These are phyloP conservation scores for Volvox reticuliferus DNA, from an alignment of 139 green algal genomes.

Conservation along the genomic window DNA sequence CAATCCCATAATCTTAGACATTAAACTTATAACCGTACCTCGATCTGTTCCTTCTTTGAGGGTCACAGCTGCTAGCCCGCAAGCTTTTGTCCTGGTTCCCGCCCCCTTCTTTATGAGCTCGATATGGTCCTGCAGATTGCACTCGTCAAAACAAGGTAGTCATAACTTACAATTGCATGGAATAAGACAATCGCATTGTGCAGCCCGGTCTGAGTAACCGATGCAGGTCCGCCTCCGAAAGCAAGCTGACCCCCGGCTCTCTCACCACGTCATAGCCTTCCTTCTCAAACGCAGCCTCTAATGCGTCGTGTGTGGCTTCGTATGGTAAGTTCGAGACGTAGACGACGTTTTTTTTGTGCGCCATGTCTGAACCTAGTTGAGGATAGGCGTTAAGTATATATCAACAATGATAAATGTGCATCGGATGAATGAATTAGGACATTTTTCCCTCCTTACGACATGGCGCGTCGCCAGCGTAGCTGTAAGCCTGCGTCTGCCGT, in stretches of 20 bases:
- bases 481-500: no score
- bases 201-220: not conserved
- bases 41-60: not conserved
- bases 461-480: no score
- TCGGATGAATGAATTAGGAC: no score
- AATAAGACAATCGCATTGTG: not conserved
- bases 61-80: conserved; percentile 16
- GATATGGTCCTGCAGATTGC: conserved; percentile 19
- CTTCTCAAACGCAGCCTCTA: conserved; percentile 34
- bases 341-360: not conserved
- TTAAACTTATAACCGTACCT: not conserved
- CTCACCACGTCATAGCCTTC: conserved; percentile 13
- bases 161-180: not conserved
- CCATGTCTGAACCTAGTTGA: not conserved
- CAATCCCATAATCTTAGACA: no score
- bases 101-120: conserved; percentile 40
- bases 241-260: not conserved
- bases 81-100: conserved; percentile 26
- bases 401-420: no score
- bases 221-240: not conserved
- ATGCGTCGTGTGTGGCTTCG: conserved; percentile 4
- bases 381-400: no score
- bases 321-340: conserved; percentile 32
- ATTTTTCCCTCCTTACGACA: no score
- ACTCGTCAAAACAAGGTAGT: not conserved